These are phyloP conservation scores for Knufia fluminis DNA, from an alignment of 2,329 filamentous ascomycete genomes.

Conservation along the genomic window DNA sequence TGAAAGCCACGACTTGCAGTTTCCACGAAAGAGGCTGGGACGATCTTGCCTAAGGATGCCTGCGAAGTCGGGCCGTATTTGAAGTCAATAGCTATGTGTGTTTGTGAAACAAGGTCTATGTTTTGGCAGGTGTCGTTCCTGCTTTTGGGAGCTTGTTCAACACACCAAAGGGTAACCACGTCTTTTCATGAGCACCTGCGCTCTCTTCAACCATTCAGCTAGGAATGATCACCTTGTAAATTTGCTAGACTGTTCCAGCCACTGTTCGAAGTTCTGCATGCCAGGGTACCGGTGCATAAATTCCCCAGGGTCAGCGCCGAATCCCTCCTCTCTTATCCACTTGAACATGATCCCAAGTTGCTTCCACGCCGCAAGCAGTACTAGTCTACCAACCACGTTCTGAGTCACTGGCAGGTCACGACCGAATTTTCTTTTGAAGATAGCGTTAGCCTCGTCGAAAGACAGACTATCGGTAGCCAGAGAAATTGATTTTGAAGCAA, in stretches of 20 bases:
- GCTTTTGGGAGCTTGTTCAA: neutral
- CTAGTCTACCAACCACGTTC: slow-evolving; percentile 30
- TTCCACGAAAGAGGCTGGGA: neutral
- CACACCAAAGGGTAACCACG: neutral
- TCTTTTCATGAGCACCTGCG: neutral
- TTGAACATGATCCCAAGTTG: slow-evolving; percentile 37
- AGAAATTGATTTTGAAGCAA: slow-evolving; percentile 32
- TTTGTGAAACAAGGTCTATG: neutral
- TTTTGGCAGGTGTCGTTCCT: neutral
- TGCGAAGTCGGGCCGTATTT: neutral
- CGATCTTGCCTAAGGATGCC: neutral
- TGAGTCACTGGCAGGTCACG: slow-evolving; percentile 28
- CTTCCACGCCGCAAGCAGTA: slow-evolving; percentile 37
- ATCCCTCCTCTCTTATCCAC: slow-evolving; percentile 43
- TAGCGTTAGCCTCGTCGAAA: slow-evolving; percentile 25
- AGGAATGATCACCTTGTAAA: neutral
- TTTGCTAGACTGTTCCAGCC: slow-evolving; percentile 32
- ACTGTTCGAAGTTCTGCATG: slow-evolving; percentile 39
- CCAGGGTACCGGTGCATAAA: slow-evolving; percentile 35
- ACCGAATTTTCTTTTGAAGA: slow-evolving; percentile 26
- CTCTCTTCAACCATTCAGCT: neutral
- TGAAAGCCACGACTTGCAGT: neutral
- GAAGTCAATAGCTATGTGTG: neutral
- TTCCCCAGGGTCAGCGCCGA: slow-evolving; percentile 35
- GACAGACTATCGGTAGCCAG: slow-evolving; percentile 41